Percentiles rank a stretch among this genome's conserved stretches.
These are phyloP conservation scores for Ophiosphaerella korrae DNA, from an alignment of 2,329 filamentous ascomycete species.

Conservation along the genomic window DNA sequence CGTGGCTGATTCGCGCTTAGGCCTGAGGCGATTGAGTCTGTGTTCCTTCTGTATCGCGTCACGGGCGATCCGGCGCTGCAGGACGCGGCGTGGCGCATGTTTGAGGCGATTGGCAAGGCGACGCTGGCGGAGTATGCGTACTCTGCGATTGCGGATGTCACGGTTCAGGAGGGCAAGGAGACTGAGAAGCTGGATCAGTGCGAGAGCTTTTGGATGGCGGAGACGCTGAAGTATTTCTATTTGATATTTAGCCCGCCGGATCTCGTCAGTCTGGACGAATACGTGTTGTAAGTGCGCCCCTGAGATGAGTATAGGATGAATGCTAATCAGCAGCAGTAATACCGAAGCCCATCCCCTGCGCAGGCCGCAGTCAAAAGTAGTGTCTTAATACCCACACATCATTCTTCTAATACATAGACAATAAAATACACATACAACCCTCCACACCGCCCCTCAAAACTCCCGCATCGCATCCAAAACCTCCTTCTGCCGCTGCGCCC, in stretches of 20 bases:
- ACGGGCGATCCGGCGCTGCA: conserved; percentile 77
- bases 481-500: conserved; percentile 62
- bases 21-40: conserved; percentile 84
- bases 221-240: conserved; percentile 93
- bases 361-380: conserved; percentile 32
- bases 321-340: conserved; percentile 43
- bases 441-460: conserved; percentile 13
- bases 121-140: conserved; percentile 71
- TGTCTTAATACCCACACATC: too few relatives aligned
- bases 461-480: conserved; percentile 51
- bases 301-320: not conserved
- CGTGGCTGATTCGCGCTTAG: conserved; percentile 48
- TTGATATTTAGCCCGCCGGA: conserved; percentile 74
- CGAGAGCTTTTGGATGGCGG: conserved; percentile 85
- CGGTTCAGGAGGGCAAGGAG: conserved; percentile 34
- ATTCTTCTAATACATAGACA: too few relatives aligned
- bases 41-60: conserved; percentile 90
- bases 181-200: conserved; percentile 41
- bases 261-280: conserved; percentile 70
- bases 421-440: too few relatives aligned
- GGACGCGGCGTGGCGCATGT: conserved; percentile 88
- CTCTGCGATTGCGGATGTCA: conserved; percentile 72
- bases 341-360: conserved; percentile 61
- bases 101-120: conserved; percentile 68
- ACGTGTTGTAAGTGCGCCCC: conserved; percentile 56